These are phyloP conservation scores for Fusarium decemcellulare DNA, from an alignment of 2,329 filamentous ascomycete genomes.

Conservation along the genomic window DNA sequence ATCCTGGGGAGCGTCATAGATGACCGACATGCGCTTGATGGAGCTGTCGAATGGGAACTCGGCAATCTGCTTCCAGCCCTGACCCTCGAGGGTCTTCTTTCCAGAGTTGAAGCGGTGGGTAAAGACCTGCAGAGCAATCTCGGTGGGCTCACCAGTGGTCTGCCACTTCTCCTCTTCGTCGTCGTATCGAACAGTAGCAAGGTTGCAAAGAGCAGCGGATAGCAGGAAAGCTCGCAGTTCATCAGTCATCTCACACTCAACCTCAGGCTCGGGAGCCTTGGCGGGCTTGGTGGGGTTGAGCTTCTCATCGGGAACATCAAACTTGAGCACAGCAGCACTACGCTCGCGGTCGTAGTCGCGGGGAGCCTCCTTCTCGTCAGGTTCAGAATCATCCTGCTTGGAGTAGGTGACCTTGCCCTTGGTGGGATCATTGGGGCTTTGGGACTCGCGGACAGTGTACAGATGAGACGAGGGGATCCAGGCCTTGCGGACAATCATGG, in stretches of 20 bases:
- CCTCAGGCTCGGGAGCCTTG: constrained; percentile 48
- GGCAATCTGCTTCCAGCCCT: constrained; percentile 74
- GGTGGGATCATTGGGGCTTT: constrained; percentile 73
- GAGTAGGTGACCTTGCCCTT: constrained; percentile 67
- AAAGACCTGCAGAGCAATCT: constrained; percentile 84
- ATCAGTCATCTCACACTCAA: constrained; percentile 63
- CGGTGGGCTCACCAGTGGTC: constrained; percentile 79
- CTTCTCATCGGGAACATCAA: constrained; percentile 73
- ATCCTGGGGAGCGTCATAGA: constrained; percentile 69
- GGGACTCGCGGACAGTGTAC: constrained; percentile 73
- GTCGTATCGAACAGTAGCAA: constrained; percentile 70
- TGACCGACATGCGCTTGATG: constrained; percentile 85
- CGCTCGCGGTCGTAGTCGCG: constrained; percentile 73
- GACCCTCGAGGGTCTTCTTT: constrained; percentile 65
- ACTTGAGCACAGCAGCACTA: constrained; percentile 71
- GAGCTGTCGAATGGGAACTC: constrained; percentile 86
- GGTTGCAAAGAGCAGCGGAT: constrained; percentile 75
- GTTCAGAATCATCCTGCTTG: constrained; percentile 50
- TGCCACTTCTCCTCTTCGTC: constrained; percentile 72
- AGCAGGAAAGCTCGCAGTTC: constrained; percentile 66
- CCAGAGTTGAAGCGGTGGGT: constrained; percentile 76
- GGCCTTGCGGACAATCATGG: constrained; percentile 78
- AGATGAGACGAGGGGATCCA: constrained; percentile 73
- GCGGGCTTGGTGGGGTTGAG: constrained; percentile 54
- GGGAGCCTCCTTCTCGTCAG: constrained; percentile 56